Percentiles rank a stretch among this genome's conserved stretches.
Conservation (phyloP, 768 basidiomycete species). For the Phanerochaete carnosa region DNA sequence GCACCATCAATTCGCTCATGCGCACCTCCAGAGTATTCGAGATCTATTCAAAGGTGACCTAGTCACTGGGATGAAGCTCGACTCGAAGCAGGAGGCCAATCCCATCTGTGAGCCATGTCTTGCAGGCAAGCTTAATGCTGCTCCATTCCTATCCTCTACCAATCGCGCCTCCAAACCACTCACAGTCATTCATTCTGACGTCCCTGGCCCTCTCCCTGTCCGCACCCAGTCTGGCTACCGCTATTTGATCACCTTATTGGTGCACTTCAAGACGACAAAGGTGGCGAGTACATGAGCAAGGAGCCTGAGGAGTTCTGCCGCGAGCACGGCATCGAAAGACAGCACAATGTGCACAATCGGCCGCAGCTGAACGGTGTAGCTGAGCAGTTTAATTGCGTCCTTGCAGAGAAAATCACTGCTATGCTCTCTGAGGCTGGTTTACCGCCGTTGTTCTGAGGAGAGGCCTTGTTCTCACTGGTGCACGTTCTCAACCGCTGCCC, state of each 20-base stretch:
- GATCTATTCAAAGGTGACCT: too few species aligned
- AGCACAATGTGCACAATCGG: slow-evolving; percentile 14
- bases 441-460: slow-evolving; percentile 8
- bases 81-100: slow-evolving; percentile 1
- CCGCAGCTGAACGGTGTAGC: slow-evolving; percentile 26
- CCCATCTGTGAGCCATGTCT: slow-evolving; percentile 21
- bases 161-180: slow-evolving; percentile 7
- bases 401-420: slow-evolving; percentile 8
- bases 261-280: slow-evolving; percentile 23
- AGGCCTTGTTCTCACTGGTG: slow-evolving; percentile 15
- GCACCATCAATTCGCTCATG: too few species aligned
- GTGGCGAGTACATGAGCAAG: slow-evolving; percentile 25
- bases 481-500: slow-evolving; percentile 24
- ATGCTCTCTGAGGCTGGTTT: slow-evolving; percentile 24
- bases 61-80: background rate
- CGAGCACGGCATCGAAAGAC: slow-evolving; percentile 15
- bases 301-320: slow-evolving; percentile 14
- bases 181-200: slow-evolving; percentile 23
- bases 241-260: slow-evolving; percentile 11
- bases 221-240: slow-evolving; percentile 7
- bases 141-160: slow-evolving; percentile 16
- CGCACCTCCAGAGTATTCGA: too few species aligned
- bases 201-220: slow-evolving; percentile 16
- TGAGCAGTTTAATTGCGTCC: slow-evolving; percentile 13
- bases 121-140: slow-evolving; percentile 20